phyloP scores from a whole-genome alignment of 352 stramenopile genomes.

The Globisporangium okanoganense region DNA sequence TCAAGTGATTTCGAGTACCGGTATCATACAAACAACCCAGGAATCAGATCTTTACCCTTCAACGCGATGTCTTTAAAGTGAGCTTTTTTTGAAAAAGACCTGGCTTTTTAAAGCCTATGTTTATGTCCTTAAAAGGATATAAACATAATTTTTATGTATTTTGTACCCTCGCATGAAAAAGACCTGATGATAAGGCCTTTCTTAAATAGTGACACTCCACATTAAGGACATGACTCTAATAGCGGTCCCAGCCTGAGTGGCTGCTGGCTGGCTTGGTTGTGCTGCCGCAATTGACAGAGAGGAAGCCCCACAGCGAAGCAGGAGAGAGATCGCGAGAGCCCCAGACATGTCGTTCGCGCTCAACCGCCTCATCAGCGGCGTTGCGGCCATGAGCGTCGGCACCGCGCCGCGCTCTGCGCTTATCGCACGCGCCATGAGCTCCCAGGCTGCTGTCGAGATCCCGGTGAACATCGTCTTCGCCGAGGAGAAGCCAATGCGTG shows the following conservation, averaged over 20 bases:
- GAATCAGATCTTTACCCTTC: too few relatives aligned
- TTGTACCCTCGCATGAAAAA: too few relatives aligned
- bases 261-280: conserved; percentile 8
- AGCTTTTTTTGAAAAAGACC: too few relatives aligned
- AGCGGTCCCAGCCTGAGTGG: conserved; percentile 6
- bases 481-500: conserved; percentile 62
- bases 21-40: too few relatives aligned
- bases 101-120: too few relatives aligned
- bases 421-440: conserved; percentile 29
- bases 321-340: background rate
- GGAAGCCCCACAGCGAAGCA: background rate
- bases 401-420: conserved; percentile 31
- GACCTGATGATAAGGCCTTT: background rate
- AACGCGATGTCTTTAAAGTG: too few relatives aligned
- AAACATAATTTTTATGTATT: too few relatives aligned
- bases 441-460: conserved; percentile 30
- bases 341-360: conserved; percentile 31
- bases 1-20: too few relatives aligned
- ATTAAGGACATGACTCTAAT: background rate
- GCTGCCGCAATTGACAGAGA: conserved; percentile 5
- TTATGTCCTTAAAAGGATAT: too few relatives aligned
- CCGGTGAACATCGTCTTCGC: conserved; percentile 70
- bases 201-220: background rate
- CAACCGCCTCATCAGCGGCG: conserved; percentile 55
- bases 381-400: conserved; percentile 45